Evolutionary conservation across 164 flowering plant species (phyloP), one percentile per base, ranked within the genome.

Genomic region (Akebia trifoliata): DNA sequence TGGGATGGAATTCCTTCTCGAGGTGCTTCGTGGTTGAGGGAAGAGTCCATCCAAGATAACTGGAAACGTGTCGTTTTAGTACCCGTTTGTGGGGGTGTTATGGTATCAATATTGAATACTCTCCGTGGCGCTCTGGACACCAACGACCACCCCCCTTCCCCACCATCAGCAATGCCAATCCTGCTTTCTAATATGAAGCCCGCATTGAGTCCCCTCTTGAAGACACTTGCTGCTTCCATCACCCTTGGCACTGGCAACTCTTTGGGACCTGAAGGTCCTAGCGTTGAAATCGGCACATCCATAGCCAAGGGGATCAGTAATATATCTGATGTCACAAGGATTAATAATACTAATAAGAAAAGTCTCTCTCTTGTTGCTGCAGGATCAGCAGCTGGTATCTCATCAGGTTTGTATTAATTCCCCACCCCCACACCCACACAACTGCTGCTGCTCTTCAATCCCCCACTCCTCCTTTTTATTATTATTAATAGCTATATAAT

Each of bases 251-350:
- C 98, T 1, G 98, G 95, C 14, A 89, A 86, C 73, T 89, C 96
- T 2, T 68, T 92, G 69, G 96, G 98, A 7, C 96, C 98, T 30
- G 98, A 92, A 74, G 98, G 98, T 68, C 98, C 96, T 18, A 86
- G 96, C 67, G 96, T 92, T 10, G 98, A 92, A 61, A 92, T 92
- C 37, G 96, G 98, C 42, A 60, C 89, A 32, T 86, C 96, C 50
- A 72, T 92, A 20, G 96, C 81, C 30, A 85, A 82, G 72, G 95
- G 91, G 8, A 57, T 87, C 35, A 78, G 76, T 58, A 15, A 59
- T 63, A 28, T 83, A 37, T 72, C 78, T 42, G 77, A 72, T n/a
- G n/a, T n/a, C n/a, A n/a, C n/a, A n/a, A n/a, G n/a, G n/a, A n/a
- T n/a, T n/a, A n/a, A n/a, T 20, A 77, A 42, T 36, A 71, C 65